Evolutionary conservation across 164 flowering plant species (phyloP).

Genomic region (Taxillus chinensis): DNA sequence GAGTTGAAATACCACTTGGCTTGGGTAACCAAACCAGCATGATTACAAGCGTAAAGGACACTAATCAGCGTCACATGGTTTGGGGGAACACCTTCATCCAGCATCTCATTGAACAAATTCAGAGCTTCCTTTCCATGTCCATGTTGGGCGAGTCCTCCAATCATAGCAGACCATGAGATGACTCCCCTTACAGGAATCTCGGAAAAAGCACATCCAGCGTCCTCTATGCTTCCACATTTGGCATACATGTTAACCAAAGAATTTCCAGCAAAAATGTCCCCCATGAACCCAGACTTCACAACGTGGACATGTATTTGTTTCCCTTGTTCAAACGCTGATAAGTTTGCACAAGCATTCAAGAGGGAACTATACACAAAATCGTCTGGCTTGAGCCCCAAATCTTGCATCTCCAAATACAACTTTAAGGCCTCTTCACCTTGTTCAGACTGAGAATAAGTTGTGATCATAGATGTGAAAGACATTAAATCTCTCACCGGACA

Average conservation of each 20-base stretch:
- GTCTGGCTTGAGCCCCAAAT: not conserved
- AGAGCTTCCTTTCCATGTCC: not conserved
- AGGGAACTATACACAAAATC: not conserved
- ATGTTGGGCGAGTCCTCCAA: constrained; percentile 1
- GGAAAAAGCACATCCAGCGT: not conserved
- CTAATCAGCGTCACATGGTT: not conserved
- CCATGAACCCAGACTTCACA: not conserved
- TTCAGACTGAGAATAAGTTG: constrained; percentile 2
- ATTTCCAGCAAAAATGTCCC: not conserved
- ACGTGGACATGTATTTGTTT: not conserved
- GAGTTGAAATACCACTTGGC: not conserved
- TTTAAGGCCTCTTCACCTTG: not conserved
- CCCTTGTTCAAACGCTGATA: not conserved
- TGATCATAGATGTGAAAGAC: constrained; percentile 3
- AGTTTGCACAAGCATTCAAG: constrained; percentile 1
- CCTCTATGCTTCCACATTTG: constrained; percentile 5
- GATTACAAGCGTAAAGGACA: not conserved
- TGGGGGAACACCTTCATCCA: not conserved
- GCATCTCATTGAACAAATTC: not conserved
- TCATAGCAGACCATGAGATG: not conserved
- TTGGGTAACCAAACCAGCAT: not conserved
- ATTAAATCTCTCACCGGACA: not conserved
- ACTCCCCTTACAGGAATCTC: not conserved
- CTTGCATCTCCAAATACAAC: not conserved
- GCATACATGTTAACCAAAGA: constrained; percentile 3